Conservation (phyloP, 768 basidiomycete genomes). For the Pleurotus giganteus region DNA sequence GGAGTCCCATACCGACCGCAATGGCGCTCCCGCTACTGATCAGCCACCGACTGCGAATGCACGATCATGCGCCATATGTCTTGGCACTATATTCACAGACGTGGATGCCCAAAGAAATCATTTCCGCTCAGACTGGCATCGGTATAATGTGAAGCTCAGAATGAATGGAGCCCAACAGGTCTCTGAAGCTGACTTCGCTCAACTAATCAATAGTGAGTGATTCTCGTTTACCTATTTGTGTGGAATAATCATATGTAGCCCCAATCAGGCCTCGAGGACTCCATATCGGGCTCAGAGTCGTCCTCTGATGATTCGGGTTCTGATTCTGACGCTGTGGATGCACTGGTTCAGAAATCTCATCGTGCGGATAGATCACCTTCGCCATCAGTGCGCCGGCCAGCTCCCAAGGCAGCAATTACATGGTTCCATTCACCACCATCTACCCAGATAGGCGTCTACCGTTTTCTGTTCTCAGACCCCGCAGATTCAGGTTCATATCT, state of each 20-base stretch:
- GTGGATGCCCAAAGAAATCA: slow-evolving; percentile 84
- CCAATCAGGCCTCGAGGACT: slow-evolving; percentile 82
- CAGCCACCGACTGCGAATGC: slow-evolving; percentile 37
- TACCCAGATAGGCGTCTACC: slow-evolving; percentile 90
- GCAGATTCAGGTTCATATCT: slow-evolving; percentile 49
- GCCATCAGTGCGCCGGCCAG: slow-evolving; percentile 32
- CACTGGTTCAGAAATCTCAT: slow-evolving; percentile 64
- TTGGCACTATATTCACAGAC: slow-evolving; percentile 64
- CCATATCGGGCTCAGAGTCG: slow-evolving; percentile 89
- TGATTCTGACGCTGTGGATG: slow-evolving; percentile 63
- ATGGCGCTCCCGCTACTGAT: slow-evolving; percentile 29
- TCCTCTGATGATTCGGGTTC: slow-evolving; percentile 54
- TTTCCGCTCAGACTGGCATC: slow-evolving; percentile 96
- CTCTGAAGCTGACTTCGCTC: slow-evolving; percentile 67
- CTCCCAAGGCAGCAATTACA: slow-evolving; percentile 61
- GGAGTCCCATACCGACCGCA: slow-evolving; percentile 24
- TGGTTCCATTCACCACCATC: slow-evolving; percentile 91
- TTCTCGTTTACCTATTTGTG: not conserved
- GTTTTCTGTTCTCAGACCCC: slow-evolving; percentile 62
- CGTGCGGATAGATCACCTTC: slow-evolving; percentile 43
- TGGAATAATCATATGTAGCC: not conserved
- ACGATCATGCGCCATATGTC: slow-evolving; percentile 70
- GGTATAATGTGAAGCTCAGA: slow-evolving; percentile 91
- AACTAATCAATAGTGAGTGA: slow-evolving; percentile 75
- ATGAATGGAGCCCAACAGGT: slow-evolving; percentile 62